A percentile compares a stretch with the other conserved stretches of the same genome.
phyloP scores from a whole-genome alignment of 75 land plant species.

The Isoetes taiwanensis region DNA sequence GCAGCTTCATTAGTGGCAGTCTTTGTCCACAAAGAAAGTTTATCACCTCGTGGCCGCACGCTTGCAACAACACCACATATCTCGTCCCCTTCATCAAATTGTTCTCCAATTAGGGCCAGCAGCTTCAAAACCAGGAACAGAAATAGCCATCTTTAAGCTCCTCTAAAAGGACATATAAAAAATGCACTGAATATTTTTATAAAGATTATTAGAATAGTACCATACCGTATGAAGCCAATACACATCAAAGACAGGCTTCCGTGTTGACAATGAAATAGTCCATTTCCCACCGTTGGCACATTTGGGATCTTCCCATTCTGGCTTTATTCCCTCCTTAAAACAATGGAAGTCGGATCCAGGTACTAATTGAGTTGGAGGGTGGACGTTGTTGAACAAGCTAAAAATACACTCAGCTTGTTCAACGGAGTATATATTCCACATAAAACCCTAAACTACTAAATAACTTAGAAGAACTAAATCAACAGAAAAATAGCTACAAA shows the following conservation, averaged over 20 bases:
- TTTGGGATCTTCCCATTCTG: slow-evolving; percentile 88
- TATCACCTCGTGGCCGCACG: slow-evolving; percentile 40
- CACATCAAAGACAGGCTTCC: slow-evolving; percentile 41
- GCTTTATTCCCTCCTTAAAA: slow-evolving; percentile 76
- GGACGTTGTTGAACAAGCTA: slow-evolving; percentile 73
- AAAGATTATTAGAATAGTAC: not conserved
- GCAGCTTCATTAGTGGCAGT: slow-evolving; percentile 53
- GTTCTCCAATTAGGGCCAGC: slow-evolving; percentile 63
- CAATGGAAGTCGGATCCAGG: slow-evolving; percentile 67
- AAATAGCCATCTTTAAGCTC: not conserved
- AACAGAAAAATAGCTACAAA: not conserved
- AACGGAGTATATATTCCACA: not conserved
- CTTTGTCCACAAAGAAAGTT: slow-evolving; percentile 53
- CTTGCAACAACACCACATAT: slow-evolving; percentile 68
- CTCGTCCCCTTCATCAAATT: slow-evolving; percentile 58
- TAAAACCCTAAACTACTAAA: not conserved
- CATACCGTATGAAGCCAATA: slow-evolving; percentile 69
- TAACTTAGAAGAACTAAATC: not conserved
- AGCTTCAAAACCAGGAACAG: slow-evolving; percentile 16
- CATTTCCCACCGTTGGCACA: slow-evolving; percentile 90
- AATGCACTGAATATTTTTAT: too few relatives aligned
- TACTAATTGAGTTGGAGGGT: slow-evolving; percentile 54
- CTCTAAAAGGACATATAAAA: not conserved
- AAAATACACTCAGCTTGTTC: not conserved
- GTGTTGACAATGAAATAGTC: slow-evolving; percentile 30